A percentile compares a stretch with the other conserved stretches of the same genome.
Conservation (phyloP, 495 filamentous ascomycete genomes). For the Penicillium macrosclerotiorum region DNA sequence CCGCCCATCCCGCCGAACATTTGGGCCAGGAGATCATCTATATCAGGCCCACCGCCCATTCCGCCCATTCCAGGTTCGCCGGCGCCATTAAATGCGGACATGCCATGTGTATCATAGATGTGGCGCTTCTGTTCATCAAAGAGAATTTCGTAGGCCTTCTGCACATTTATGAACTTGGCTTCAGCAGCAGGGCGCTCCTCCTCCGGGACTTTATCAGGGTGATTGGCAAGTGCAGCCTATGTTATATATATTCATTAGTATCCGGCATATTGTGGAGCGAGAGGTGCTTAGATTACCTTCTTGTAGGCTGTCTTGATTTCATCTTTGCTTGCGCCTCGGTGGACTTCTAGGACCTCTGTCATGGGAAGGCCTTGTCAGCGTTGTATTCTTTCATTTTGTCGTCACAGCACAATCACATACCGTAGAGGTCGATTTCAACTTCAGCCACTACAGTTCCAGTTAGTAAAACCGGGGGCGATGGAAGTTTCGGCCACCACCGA, state of each 20-base stretch:
- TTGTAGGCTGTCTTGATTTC: slow-evolving; percentile 98
- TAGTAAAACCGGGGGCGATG: slow-evolving; percentile 7
- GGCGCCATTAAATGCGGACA: slow-evolving; percentile 82
- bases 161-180: slow-evolving; percentile 84
- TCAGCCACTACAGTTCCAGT: slow-evolving; percentile 34
- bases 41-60: slow-evolving; percentile 70
- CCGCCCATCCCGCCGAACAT: slow-evolving; percentile 78
- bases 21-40: slow-evolving; percentile 86
- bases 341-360: slow-evolving; percentile 73
- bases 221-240: slow-evolving; percentile 83
- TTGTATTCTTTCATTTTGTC: not conserved
- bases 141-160: slow-evolving; percentile 95
- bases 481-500: no score
- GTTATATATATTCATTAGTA: slow-evolving; percentile 12
- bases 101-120: slow-evolving; percentile 89
- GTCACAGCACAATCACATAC: slow-evolving; percentile 22
- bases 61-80: slow-evolving; percentile 64
- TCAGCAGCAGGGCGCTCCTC: slow-evolving; percentile 80
- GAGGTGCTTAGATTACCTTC: slow-evolving; percentile 58
- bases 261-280: not conserved
- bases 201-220: slow-evolving; percentile 95
- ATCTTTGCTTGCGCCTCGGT: slow-evolving; percentile 65
- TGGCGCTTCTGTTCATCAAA: slow-evolving; percentile 91
- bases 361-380: slow-evolving; percentile 15
- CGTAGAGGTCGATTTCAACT: slow-evolving; percentile 46